Evolutionary conservation across 2,329 filamentous ascomycete genomes (phyloP).

Genomic region (Xylariaceae sp.): DNA sequence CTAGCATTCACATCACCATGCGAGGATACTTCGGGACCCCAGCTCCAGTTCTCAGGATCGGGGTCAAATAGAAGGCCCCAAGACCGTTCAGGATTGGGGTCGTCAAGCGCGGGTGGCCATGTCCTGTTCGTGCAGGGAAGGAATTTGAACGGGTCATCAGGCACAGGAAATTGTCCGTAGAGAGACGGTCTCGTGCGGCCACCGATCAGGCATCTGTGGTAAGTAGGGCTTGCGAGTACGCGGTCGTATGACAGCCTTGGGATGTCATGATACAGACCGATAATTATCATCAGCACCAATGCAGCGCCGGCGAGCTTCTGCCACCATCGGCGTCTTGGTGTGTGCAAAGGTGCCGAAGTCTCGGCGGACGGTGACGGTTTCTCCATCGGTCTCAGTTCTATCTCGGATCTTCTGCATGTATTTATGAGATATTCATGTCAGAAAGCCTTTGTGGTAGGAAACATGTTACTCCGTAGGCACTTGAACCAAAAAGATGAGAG

Average conservation of each 20-base stretch:
- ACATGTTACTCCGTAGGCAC: too few relatives aligned
- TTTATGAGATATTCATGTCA: too few relatives aligned
- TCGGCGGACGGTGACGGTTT: background rate
- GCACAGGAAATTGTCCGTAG: conserved; percentile 38
- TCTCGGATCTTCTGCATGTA: background rate
- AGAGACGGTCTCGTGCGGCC: conserved; percentile 16
- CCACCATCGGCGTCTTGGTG: background rate
- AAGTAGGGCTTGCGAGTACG: conserved; percentile 16
- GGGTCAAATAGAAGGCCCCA: conserved; percentile 42
- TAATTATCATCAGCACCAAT: conserved; percentile 6
- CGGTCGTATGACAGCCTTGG: conserved; percentile 20
- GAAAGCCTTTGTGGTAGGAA: too few relatives aligned
- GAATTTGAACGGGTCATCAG: conserved; percentile 43
- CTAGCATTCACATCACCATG: background rate
- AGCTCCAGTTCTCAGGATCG: conserved; percentile 43
- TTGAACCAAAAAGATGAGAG: too few relatives aligned
- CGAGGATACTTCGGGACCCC: conserved; percentile 32
- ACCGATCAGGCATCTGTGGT: conserved; percentile 18
- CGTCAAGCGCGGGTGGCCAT: conserved; percentile 39
- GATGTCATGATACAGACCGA: conserved; percentile 14
- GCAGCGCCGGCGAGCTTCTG: conserved; percentile 6
- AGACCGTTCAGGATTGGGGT: conserved; percentile 32
- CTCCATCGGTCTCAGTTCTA: conserved; percentile 3
- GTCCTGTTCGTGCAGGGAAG: conserved; percentile 42
- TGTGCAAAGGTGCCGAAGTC: background rate